Percentiles rank a stretch among this genome's conserved stretches.
Evolutionary conservation across 257 asterid species (phyloP).

Genomic region (Sherardia arvensis): DNA sequence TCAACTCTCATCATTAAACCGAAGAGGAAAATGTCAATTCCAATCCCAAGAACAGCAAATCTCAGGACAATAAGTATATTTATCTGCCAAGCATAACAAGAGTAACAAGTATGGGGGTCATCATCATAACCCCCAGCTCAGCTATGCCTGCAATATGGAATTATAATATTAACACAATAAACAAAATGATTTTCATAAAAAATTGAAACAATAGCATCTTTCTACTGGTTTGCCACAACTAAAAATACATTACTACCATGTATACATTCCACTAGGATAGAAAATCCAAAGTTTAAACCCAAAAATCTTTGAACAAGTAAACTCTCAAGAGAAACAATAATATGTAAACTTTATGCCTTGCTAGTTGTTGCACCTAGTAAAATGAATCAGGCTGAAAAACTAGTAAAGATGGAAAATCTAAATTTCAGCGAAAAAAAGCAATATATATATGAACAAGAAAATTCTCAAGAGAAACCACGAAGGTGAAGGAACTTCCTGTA

Average conservation of each 20-base stretch:
- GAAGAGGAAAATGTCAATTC: constrained; percentile 79
- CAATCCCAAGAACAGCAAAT: constrained; percentile 69
- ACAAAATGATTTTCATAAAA: not conserved
- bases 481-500: not conserved
- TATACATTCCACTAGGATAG: too few species aligned
- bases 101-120: constrained; percentile 74
- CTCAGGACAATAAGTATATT: constrained; percentile 58
- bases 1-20: constrained; percentile 94
- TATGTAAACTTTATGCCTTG: not conserved
- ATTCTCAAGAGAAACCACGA: not conserved
- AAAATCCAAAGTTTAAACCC: not conserved
- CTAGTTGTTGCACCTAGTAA: not conserved
- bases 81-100: constrained; percentile 99
- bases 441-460: too few species aligned
- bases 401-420: not conserved
- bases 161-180: constrained; percentile 22
- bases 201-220: too few species aligned
- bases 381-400: not conserved
- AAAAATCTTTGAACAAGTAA: not conserved
- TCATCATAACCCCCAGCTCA: constrained; percentile 95
- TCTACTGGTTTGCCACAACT: not conserved
- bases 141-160: constrained; percentile 61
- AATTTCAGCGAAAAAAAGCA: too few species aligned
- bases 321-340: not conserved
- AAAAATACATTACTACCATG: too few species aligned